phyloP scores from a whole-genome alignment of 352 stramenopile species.

The Globisporangium heterothallicum region DNA sequence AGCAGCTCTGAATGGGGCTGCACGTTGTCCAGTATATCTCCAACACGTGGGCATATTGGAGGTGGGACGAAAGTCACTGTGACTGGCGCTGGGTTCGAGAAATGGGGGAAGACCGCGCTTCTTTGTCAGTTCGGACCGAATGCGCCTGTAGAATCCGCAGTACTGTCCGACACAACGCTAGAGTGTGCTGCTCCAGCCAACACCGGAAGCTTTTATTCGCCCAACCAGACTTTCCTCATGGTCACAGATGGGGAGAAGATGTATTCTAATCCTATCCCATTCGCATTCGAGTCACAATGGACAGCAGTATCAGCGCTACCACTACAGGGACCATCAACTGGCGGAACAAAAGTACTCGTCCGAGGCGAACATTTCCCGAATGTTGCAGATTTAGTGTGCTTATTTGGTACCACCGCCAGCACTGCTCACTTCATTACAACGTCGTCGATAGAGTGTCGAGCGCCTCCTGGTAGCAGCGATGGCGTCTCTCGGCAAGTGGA shows the following conservation, averaged over 20 bases:
- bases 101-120: conserved; percentile 18
- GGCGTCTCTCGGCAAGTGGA: conserved; percentile 12
- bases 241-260: conserved; percentile 46
- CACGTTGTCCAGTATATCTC: conserved; percentile 20
- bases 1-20: conserved; percentile 21
- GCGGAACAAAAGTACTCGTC: conserved; percentile 32
- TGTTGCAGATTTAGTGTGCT: conserved; percentile 21
- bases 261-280: conserved; percentile 58
- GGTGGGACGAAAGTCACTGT: conserved; percentile 43
- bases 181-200: conserved; percentile 36
- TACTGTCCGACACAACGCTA: conserved; percentile 36
- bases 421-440: conserved; percentile 21
- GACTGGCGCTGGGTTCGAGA: conserved; percentile 35
- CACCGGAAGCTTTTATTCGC: conserved; percentile 10
- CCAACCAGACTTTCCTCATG: conserved; percentile 36
- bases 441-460: conserved; percentile 20
- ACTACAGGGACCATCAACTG: conserved; percentile 21
- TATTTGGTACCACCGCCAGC: conserved; percentile 25
- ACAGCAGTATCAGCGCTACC: conserved; percentile 20
- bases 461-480: conserved; percentile 6
- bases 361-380: conserved; percentile 25
- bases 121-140: conserved; percentile 57
- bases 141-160: conserved; percentile 16
- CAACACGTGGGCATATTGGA: conserved; percentile 22
- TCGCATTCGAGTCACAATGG: conserved; percentile 42